Evolutionary conservation across 169 alveolate genomes (phyloP).

Genomic region (Plasmodium gonderi): DNA sequence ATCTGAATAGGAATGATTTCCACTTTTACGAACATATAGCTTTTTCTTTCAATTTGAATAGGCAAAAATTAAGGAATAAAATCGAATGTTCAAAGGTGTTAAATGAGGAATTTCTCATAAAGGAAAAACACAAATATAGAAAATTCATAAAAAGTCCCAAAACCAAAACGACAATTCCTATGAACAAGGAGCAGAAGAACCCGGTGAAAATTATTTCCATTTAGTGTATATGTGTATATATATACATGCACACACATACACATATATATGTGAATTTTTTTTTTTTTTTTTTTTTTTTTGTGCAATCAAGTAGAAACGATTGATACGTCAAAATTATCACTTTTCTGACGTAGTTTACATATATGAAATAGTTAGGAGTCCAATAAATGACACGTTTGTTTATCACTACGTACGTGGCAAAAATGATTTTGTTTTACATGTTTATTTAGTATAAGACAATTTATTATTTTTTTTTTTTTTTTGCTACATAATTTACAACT

Average conservation of each 20-base stretch:
- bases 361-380: too few relatives aligned
- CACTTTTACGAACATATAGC: constrained; percentile 16
- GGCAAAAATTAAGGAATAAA: constrained; percentile 9
- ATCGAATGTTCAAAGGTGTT: constrained; percentile 4
- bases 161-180: neutral
- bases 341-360: too few relatives aligned
- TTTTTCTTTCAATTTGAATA: constrained; percentile 28
- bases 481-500: too few relatives aligned
- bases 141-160: neutral
- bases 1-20: constrained; percentile 3
- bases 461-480: too few relatives aligned
- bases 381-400: too few relatives aligned
- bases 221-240: neutral
- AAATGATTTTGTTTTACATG: too few relatives aligned
- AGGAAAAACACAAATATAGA: constrained; percentile 56
- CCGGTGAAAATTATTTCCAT: constrained; percentile 23
- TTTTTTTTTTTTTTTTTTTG: neutral
- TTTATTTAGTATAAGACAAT: too few relatives aligned
- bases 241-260: neutral
- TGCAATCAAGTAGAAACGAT: too few relatives aligned
- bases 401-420: too few relatives aligned
- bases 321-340: too few relatives aligned
- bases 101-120: constrained; percentile 50
- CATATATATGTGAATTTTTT: neutral
- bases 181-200: neutral